Percentiles rank a stretch among this genome's conserved stretches.
Evolutionary conservation across 2,329 filamentous ascomycete genomes (phyloP).

Genomic region (Xylariomycetidae sp.): DNA sequence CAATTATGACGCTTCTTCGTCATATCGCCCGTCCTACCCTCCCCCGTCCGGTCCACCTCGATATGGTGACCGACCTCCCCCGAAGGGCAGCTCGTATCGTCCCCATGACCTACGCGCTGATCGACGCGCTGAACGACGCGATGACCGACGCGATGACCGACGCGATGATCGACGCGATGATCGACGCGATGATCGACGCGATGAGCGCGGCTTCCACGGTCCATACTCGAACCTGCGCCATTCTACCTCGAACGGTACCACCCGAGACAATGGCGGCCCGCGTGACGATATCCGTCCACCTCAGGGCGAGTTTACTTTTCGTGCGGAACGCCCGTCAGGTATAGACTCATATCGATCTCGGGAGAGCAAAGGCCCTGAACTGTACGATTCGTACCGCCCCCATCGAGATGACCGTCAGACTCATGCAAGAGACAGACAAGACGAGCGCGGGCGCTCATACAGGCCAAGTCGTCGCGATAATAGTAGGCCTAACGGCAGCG

Average conservation of each 20-base stretch:
- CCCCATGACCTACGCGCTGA: constrained; percentile 6
- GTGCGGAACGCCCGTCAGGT: constrained; percentile 46
- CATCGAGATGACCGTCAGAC: constrained; percentile 2
- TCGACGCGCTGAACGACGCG: constrained; percentile 4
- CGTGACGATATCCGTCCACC: constrained; percentile 30
- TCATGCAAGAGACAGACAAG: constrained; percentile 9
- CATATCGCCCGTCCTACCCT: constrained; percentile 6
- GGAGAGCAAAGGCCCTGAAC: constrained; percentile 8
- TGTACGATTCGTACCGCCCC: constrained; percentile 10
- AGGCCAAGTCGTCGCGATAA: constrained; percentile 12
- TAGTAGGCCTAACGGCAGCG: constrained; percentile 8
- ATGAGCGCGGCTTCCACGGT: constrained; percentile 14
- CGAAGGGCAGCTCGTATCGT: too few species aligned
- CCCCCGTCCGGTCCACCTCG: constrained; percentile 6
- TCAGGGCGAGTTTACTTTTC: constrained; percentile 53
- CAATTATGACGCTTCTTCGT: constrained; percentile 11
- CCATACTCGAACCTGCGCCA: constrained; percentile 22
- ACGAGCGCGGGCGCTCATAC: constrained; percentile 6
- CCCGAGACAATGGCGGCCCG: constrained; percentile 4
- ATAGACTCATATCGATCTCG: constrained; percentile 33
- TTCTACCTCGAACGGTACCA: constrained; percentile 6
- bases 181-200: constrained; percentile 11
- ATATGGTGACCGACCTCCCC: too few species aligned
- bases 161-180: constrained; percentile 12
- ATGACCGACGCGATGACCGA: constrained; percentile 9